Percentiles rank a stretch among this genome's conserved stretches.
Conservation (phyloP, 1,284 basidiomycete species). For the Marasmius oreades region DNA sequence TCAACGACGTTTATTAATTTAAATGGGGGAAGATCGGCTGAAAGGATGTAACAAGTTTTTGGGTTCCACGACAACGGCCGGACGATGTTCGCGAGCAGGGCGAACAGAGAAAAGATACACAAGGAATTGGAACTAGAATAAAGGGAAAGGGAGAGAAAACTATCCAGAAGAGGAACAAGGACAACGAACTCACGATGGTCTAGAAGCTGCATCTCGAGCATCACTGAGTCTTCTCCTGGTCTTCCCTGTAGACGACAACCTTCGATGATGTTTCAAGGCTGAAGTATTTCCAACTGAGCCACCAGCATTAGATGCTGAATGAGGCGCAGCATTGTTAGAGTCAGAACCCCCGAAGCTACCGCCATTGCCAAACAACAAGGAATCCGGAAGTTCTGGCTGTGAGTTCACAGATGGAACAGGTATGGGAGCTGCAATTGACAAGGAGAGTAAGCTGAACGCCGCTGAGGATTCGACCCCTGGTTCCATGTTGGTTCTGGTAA, state of each 20-base stretch:
- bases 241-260: slow-evolving; percentile 66
- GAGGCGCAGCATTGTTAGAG: slow-evolving; percentile 1
- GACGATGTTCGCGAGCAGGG: slow-evolving; percentile 2
- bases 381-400: slow-evolving; percentile 8
- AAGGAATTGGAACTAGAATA: slow-evolving; percentile 11
- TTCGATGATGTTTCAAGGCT: slow-evolving; percentile 55
- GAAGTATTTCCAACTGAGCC: slow-evolving; percentile 28
- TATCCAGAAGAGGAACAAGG: neutral
- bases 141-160: slow-evolving; percentile 7
- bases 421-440: slow-evolving; percentile 56
- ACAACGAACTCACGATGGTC: slow-evolving; percentile 59
- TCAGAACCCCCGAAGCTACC: slow-evolving; percentile 16
- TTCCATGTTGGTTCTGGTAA: neutral
- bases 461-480: slow-evolving; percentile 5
- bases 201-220: slow-evolving; percentile 66
- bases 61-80: neutral
- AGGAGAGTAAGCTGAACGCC: slow-evolving; percentile 53
- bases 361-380: slow-evolving; percentile 11
- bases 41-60: slow-evolving; percentile 1
- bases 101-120: slow-evolving; percentile 4
- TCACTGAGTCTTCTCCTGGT: slow-evolving; percentile 67
- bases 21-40: slow-evolving; percentile 9
- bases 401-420: slow-evolving; percentile 27
- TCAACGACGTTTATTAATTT: neutral
- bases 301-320: neutral